Evolutionary conservation across 2,329 filamentous ascomycete species (phyloP), one percentile per base, ranked within the genome.

Genomic region (Teratosphaeria pseudoeucalypti): DNA sequence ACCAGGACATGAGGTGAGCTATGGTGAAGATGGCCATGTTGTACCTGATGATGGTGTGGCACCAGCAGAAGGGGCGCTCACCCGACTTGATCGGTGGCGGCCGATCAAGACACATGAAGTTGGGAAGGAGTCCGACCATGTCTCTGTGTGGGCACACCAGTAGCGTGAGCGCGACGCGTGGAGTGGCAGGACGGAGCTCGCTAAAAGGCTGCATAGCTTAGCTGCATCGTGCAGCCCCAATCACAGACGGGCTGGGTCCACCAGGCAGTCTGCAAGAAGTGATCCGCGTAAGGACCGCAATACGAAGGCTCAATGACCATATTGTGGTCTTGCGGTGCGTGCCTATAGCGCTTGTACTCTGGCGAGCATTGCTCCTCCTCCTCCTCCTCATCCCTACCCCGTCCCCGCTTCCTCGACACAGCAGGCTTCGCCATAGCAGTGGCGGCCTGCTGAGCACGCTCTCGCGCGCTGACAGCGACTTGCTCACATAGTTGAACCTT

Each of bases 1-100:
- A 55, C 90, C 90, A 0, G 89, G 89, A 1, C 79, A 85, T 63
- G 80, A 85, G 10, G 75, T 91, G 14, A 69, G 77, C 14, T 92
- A 90, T 72, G 78, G 80, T 62, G 78, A 77, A 2, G 75, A 80
- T 7, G 81, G 80, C 0, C 72, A 79, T 56, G 76, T 84, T 39
- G 72, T 76, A 52, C 43, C 58, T 16, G 63, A 64, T 29, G 56
- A 58, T 1, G 56, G 62, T 23, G 72, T 75, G 47, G 74, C 78
- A 34, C 77, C 82, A 34, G 69, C 80, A 16, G 74, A 77, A 49
- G 70, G 72, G 34, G 73, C 71, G 27, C 63, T 82, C 64, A 62
- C 74, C 57, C 70, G 70, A 61, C 74, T 85, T 2, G 80, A 76
- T 29, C 79, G 83, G 66, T 85, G 78, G 76, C 75, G 79, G 61